Evolutionary conservation across 1,139 yeast species (phyloP).

Genomic region (Scheffersomyces segobiensis): DNA sequence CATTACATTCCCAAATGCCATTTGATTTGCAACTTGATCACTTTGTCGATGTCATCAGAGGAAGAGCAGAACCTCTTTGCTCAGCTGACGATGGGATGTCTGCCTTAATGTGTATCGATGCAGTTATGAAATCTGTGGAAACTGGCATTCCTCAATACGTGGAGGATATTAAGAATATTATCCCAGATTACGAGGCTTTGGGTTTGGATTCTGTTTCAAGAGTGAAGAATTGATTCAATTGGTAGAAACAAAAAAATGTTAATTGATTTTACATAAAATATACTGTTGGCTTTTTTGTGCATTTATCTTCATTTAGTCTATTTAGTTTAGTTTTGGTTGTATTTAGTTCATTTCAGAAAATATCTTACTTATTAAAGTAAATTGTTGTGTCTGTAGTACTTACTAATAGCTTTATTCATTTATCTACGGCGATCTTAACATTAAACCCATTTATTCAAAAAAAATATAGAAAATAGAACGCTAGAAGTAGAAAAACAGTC

Average conservation of each 20-base stretch:
- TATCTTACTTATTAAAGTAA: not conserved
- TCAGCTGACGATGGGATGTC: slow-evolving; percentile 41
- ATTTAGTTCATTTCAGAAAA: not conserved
- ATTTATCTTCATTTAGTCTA: not conserved
- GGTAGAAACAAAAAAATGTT: not conserved
- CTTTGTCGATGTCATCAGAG: slow-evolving; percentile 36
- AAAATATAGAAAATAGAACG: not conserved
- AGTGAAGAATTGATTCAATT: not conserved
- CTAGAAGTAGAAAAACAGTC: not conserved
- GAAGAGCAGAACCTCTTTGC: slow-evolving; percentile 31
- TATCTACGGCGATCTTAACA: not conserved
- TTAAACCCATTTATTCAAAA: not conserved
- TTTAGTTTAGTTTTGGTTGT: not conserved
- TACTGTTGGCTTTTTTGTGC: not conserved
- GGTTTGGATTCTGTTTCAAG: not conserved
- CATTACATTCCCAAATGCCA: slow-evolving; percentile 20
- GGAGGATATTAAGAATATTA: slow-evolving; percentile 12
- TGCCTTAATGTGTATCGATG: slow-evolving; percentile 27
- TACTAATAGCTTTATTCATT: not conserved
- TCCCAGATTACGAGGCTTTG: slow-evolving; percentile 5
- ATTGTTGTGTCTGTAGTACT: not conserved
- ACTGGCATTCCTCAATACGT: slow-evolving; percentile 18
- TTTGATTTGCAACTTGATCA: slow-evolving; percentile 38
- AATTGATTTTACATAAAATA: not conserved
- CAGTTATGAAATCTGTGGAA: slow-evolving; percentile 18